These are phyloP conservation scores for Melampsora americana DNA, from an alignment of 1,284 basidiomycete genomes.

Conservation along the genomic window DNA sequence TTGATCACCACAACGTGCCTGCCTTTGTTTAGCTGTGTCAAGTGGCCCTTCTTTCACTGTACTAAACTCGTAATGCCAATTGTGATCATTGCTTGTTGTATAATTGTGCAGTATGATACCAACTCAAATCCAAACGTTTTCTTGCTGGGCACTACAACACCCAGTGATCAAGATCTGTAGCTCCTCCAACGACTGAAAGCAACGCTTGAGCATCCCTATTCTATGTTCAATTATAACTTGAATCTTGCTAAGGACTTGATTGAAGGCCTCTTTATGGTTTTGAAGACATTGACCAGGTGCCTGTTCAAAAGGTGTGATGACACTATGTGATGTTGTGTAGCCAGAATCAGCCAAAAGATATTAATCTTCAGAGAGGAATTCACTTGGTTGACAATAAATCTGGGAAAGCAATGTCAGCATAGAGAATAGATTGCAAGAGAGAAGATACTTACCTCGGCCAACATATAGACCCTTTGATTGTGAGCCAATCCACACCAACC, in stretches of 20 bases:
- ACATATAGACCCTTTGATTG: not conserved
- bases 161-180: not conserved
- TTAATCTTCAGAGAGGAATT: not conserved
- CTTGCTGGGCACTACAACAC: not conserved
- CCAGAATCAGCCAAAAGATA: conserved; percentile 5
- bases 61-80: not conserved
- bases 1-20: too few species aligned
- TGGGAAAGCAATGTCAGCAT: too few species aligned
- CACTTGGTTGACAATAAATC: not conserved
- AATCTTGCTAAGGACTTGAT: not conserved
- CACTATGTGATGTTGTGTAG: not conserved
- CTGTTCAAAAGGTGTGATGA: not conserved
- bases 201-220: not conserved
- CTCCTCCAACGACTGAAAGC: not conserved
- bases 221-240: conserved; percentile 10
- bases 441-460: not conserved
- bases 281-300: not conserved
- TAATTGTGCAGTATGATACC: not conserved
- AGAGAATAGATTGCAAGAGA: too few species aligned
- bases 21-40: not conserved
- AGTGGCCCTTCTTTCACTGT: not conserved
- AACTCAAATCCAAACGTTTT: not conserved
- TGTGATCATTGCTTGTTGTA: not conserved
- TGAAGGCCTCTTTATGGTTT: not conserved
- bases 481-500: too few species aligned